Evolutionary conservation across 2,329 filamentous ascomycete genomes (phyloP), one percentile per base, ranked within the genome.

Genomic region (Talaromyces amestolkiae): DNA sequence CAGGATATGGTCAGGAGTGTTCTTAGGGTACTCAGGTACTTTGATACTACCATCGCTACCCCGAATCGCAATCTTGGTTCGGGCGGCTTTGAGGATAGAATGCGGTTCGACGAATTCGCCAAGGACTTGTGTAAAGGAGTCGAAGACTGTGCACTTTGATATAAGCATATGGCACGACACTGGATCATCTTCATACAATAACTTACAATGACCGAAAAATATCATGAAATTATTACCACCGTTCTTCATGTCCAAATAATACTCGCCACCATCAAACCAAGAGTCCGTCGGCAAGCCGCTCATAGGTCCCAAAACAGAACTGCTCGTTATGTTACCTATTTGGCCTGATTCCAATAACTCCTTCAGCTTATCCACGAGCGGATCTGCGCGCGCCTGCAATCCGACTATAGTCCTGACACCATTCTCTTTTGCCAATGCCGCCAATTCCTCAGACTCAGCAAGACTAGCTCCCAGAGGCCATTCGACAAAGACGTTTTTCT

Each of bases 401-500:
- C 63, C 63, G 37, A 65, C 63, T 13, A 60, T 37, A n/a, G 63
- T 53, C 19, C 35, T 61, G 24, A 59, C 56, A 3, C n/a, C 22
- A 47, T 65, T 59, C 35, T 47, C 37, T 24, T 54, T 24, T 7
- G 63, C 63, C 17, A 61, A 22, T 8, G 39, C 7, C 9, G 54
- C 35, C 17, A 65, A 37, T n/a, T 65, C 63, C 35, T 59, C 7
- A 2, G 56, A 47, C 27, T 65, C 45, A 11, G 33, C 43, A 7
- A 51, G 27, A 43, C 17, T 61, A 31, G 39, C 43, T 4, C 56
- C 63, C 13, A 65, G 35, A 6, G 63, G 63, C 63, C 63, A 65
- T 51, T 65, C 63, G 8, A 65, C 63, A 43, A 65, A 65, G 7
- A 65, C 63, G 19, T 47, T n/a, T 27, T 65, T 65, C 33, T 39